Evolutionary conservation across 2,329 filamentous ascomycete species (phyloP), one percentile per base, ranked within the genome.

Genomic region (Paecilomyces dactylethromorphus): DNA sequence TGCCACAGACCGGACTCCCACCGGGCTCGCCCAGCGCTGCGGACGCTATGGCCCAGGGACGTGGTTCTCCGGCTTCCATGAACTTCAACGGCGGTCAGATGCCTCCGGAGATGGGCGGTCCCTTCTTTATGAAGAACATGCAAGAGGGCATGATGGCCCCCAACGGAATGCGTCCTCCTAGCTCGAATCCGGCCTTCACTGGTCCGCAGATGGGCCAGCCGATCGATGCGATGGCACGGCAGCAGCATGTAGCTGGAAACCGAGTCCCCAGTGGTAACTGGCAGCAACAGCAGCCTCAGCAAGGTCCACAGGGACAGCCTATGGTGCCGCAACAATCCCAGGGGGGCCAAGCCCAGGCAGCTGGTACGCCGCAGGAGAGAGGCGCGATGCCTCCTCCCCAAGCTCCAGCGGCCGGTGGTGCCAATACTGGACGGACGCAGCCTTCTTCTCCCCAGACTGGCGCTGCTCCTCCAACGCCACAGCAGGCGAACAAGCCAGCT

Each of bases 21-120:
- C 39, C 39, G 15, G 76, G 75, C 49, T 86, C 83, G 18, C 84
- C 83, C 21, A 81, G 82, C 65, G 81, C 84, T 33, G 83, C 80
- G 60, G 83, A 82, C 55, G 67, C 76, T 35, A 82, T 86, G 79
- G 75, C 73, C 49, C 81, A 79, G 65, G 81, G 81, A 59, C 81
- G 85, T 62, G 81, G 78, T 60, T 87, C 85, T n/a, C 85, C 85
- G 35, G 81, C 81, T 50, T 82, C 83, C 4, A 83, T 83, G 74
- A 76, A 75, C 56, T 83, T 86, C 65, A 81, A 82, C 61, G 73
- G 72, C 54, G 75, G 69, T 52, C 74, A 79, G 66, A 83, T 84
- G 68, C 79, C 79, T 8, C 71, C 72, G n/a, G 75, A 78, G 10
- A 79, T 81, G 75, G 66, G 64, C 5, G 67, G 65, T 50, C 66